phyloP scores from a whole-genome alignment of 345 rosid species.

The Eutrema yunnanense region DNA sequence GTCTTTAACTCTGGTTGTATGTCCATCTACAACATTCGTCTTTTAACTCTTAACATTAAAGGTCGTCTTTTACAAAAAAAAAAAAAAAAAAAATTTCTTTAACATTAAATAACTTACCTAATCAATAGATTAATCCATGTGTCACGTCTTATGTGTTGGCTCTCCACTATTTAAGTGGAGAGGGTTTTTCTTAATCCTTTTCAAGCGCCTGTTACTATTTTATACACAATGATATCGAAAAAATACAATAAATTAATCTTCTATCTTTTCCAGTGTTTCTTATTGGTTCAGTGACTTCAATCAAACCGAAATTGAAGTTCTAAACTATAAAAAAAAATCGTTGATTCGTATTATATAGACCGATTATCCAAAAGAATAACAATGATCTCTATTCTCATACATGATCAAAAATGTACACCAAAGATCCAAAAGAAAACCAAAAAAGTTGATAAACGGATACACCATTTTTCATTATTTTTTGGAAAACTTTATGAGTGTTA shows the following conservation, averaged over 20 bases:
- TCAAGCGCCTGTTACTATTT: background rate
- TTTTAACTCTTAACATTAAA: too few species aligned
- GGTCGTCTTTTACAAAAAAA: too few species aligned
- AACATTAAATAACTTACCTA: constrained; percentile 4
- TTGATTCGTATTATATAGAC: background rate
- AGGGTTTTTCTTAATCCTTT: constrained; percentile 26
- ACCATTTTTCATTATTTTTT: too few species aligned
- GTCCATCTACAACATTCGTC: too few species aligned
- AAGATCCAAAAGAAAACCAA: too few species aligned
- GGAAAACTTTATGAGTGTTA: too few species aligned
- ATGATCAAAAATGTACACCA: too few species aligned
- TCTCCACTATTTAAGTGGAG: constrained; percentile 48
- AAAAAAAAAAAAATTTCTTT: too few species aligned
- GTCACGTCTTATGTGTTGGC: constrained; percentile 34
- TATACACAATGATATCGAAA: background rate
- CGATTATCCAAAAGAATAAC: background rate
- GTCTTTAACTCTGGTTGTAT: too few species aligned
- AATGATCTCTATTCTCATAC: background rate
- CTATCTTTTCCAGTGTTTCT: background rate
- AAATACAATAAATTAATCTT: background rate
- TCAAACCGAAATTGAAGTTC: background rate
- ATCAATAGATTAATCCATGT: constrained; percentile 13
- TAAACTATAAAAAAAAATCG: background rate
- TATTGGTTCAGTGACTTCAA: background rate
- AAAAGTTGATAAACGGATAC: too few species aligned